Conservation (phyloP, 2,329 filamentous ascomycete genomes). For the Arthrobotrys sinensis region DNA sequence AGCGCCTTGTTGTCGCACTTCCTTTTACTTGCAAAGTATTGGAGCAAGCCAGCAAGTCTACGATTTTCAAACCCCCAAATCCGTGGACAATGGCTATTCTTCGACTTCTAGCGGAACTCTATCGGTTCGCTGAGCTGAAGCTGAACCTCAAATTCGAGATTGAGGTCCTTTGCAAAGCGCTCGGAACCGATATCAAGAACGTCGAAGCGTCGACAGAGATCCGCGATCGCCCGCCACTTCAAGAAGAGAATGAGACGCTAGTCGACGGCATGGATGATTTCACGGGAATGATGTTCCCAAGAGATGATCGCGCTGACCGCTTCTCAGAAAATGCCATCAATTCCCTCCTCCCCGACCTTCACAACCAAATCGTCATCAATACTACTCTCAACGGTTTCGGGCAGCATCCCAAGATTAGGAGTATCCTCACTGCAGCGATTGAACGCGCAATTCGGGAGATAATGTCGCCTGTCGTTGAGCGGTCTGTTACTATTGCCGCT, state of each 20-base stretch:
- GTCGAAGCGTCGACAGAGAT: conserved; percentile 91
- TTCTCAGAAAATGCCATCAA: conserved; percentile 60
- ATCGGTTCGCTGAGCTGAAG: conserved; percentile 92
- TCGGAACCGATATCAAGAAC: conserved; percentile 91
- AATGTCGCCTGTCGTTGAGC: conserved; percentile 95
- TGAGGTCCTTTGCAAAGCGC: conserved; percentile 93
- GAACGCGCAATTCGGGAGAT: conserved; percentile 94
- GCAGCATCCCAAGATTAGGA: conserved; percentile 69
- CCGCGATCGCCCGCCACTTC: conserved; percentile 75
- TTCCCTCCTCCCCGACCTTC: conserved; percentile 55
- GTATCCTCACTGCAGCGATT: conserved; percentile 87
- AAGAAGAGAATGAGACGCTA: conserved; percentile 69
- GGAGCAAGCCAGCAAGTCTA: conserved; percentile 84
- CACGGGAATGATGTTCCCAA: conserved; percentile 72
- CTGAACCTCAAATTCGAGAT: conserved; percentile 99
- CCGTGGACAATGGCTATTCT: conserved; percentile 99
- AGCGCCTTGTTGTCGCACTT: conserved; percentile 91
- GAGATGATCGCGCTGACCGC: conserved; percentile 54
- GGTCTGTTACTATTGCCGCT: conserved; percentile 96
- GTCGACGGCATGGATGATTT: conserved; percentile 71
- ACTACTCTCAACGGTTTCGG: conserved; percentile 64
- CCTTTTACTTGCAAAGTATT: conserved; percentile 98
- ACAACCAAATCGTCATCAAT: conserved; percentile 60
- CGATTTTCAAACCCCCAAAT: conserved; percentile 93
- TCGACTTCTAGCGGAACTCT: conserved; percentile 89